A percentile compares a stretch with the other conserved stretches of the same genome.
Conservation (phyloP, 179 eudicot genomes). For the Heliamphora pulchella region DNA sequence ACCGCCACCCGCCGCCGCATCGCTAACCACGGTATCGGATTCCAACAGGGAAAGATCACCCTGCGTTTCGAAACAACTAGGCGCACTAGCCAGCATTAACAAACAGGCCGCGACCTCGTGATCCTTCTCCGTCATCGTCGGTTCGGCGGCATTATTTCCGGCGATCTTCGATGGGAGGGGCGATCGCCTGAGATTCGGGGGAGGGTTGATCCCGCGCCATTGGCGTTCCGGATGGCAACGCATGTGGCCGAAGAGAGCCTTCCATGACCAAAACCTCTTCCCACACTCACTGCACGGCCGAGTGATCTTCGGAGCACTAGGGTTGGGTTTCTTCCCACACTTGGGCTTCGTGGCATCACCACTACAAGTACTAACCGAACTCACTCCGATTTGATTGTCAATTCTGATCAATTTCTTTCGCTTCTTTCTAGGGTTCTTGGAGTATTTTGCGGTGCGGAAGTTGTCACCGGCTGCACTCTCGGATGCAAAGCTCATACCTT, state of each 20-base stretch:
- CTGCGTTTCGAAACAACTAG: constrained; percentile 3
- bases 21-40: not conserved
- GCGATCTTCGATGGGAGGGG: not conserved
- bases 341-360: constrained; percentile 16
- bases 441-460: constrained; percentile 14
- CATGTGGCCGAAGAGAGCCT: constrained; percentile 95
- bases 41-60: constrained; percentile 1
- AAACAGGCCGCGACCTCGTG: constrained; percentile 55
- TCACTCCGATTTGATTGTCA: constrained; percentile 10
- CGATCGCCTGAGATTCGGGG: constrained; percentile 38
- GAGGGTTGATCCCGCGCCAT: constrained; percentile 95
- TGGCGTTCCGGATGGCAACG: constrained; percentile 94
- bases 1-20: not conserved
- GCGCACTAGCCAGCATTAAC: constrained; percentile 46
- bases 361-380: not conserved
- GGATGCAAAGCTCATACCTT: not conserved
- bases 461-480: not conserved
- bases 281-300: constrained; percentile 87
- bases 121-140: constrained; percentile 35
- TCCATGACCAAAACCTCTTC: constrained; percentile 72
- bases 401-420: constrained; percentile 27
- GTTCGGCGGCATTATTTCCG: not conserved
- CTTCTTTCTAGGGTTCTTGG: constrained; percentile 39
- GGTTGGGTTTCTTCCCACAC: constrained; percentile 43
- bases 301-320: constrained; percentile 61